These are phyloP conservation scores for Vaccinium myrtillus DNA, from an alignment of 148 eudicot genomes.

Conservation along the genomic window DNA sequence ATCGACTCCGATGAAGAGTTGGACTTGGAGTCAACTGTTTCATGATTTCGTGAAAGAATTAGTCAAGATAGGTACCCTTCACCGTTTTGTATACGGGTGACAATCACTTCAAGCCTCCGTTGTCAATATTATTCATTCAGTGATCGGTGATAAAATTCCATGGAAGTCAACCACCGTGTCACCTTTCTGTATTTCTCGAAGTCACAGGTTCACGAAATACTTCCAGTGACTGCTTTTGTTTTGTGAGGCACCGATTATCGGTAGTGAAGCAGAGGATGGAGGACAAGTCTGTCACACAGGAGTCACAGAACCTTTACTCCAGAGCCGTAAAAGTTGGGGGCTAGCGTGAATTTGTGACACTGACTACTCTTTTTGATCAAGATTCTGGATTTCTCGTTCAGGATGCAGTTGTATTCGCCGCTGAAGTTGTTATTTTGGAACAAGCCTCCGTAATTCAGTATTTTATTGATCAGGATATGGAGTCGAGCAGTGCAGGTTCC, in stretches of 20 bases:
- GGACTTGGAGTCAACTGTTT: no score
- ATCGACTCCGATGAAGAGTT: no score
- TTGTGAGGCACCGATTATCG: constrained; percentile 92
- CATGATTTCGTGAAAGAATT: no score
- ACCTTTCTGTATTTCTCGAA: constrained; percentile 96
- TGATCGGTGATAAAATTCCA: no score
- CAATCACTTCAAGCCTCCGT: no score
- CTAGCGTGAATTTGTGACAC: constrained; percentile 97
- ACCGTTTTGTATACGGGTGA: no score
- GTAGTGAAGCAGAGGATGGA: constrained; percentile 89
- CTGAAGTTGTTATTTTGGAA: constrained; percentile 93
- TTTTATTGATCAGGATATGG: constrained; percentile 50
- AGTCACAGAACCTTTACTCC: constrained; percentile 96
- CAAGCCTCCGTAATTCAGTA: constrained; percentile 77
- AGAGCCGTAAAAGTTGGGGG: constrained; percentile 99
- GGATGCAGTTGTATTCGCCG: constrained; percentile 80
- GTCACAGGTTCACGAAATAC: constrained; percentile 93
- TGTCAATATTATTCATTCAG: no score
- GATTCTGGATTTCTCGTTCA: constrained; percentile 96
- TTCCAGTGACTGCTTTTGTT: constrained; percentile 93
- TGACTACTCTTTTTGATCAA: constrained; percentile 94
- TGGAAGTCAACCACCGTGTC: constrained; percentile 78
- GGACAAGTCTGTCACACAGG: constrained; percentile 89
- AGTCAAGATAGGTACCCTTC: no score
- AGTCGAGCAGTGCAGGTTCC: constrained; percentile 25